These are phyloP conservation scores for Aspergillus ellipticus DNA, from an alignment of 495 filamentous ascomycete species.

Conservation along the genomic window DNA sequence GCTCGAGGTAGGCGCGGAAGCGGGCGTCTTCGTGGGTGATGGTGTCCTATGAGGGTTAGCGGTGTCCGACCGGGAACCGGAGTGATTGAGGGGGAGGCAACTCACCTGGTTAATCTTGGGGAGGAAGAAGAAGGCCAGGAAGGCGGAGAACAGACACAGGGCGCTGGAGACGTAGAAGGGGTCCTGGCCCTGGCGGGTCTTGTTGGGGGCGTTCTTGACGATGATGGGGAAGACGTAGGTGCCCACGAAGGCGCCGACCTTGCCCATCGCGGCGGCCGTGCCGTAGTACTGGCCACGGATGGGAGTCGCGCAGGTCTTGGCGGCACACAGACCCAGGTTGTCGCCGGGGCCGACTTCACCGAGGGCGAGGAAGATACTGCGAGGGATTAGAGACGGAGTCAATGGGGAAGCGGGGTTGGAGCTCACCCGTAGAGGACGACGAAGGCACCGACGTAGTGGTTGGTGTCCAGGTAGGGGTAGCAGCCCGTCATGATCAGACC, in stretches of 20 bases:
- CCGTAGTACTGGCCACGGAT: slow-evolving; percentile 92
- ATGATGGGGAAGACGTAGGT: slow-evolving; percentile 79
- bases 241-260: slow-evolving; percentile 86
- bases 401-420: background rate
- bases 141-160: slow-evolving; percentile 60
- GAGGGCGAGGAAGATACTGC: slow-evolving; percentile 73
- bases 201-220: slow-evolving; percentile 56
- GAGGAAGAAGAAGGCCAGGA: slow-evolving; percentile 53
- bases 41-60: slow-evolving; percentile 49
- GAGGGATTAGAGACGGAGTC: background rate
- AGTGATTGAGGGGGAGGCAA: background rate
- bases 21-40: slow-evolving; percentile 63
- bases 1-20: slow-evolving; percentile 65
- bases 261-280: slow-evolving; percentile 78
- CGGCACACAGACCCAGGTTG: slow-evolving; percentile 84
- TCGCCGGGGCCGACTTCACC: slow-evolving; percentile 87
- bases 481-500: slow-evolving; percentile 83
- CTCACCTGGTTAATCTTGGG: slow-evolving; percentile 50
- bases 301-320: slow-evolving; percentile 82
- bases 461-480: slow-evolving; percentile 60
- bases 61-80: background rate
- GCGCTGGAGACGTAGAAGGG: slow-evolving; percentile 72
- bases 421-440: slow-evolving; percentile 64
- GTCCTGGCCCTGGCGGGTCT: slow-evolving; percentile 64
- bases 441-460: slow-evolving; percentile 67